Base-by-base conservation (phyloP, 2,329 filamentous ascomycete species). In the Colletotrichum filicis region DNA sequence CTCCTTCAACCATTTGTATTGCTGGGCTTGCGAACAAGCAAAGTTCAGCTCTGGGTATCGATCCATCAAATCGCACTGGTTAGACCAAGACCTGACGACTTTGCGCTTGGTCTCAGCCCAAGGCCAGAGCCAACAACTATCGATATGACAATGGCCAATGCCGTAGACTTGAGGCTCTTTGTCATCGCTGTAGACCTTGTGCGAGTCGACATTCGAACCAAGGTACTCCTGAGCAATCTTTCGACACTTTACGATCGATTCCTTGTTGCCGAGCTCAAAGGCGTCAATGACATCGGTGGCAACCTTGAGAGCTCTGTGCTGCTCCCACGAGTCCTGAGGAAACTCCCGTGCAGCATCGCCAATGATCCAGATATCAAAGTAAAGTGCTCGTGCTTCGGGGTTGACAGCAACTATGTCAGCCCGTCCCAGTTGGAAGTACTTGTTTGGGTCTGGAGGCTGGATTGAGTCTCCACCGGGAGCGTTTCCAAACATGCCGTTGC, bases 81-180 rank as follows among this genome's bases (percentile, higher is more conserved):
- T 98, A 1, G 95, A 96, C 97, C 97, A 99, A 11, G 95, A 98
- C 58, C 97, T 91, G 24, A 93, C 95, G 35, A 98, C 93, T 86
- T 99, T 99, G 79, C 97, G 93, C 85, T 97, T 98, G 0, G 97
- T 98, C 86, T 99, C 97, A 11, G 93, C 97, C 90, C 95, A 99
- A 0, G 97, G 97, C 97, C 97, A 99, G 46, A 99, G 88, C 97
- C 97, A 99, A 83, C 96, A 98, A 32, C 93, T 97, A 83, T 98
- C 97, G 76, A 99, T 99, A 82, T 99, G 97, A 78, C 97, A 99
- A 82, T 99, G 95, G 0, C 97, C 97, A 76, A 98, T 96, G 46
- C 92, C 96, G 77, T 91, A 97, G 4, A 98, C 94, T 72, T 97
- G 88, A 1, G 94, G 91, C 42, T 93, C 88, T 30, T 92, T 92